Base-by-base conservation (phyloP, 768 basidiomycete genomes). In the Dendrothele bispora region DNA sequence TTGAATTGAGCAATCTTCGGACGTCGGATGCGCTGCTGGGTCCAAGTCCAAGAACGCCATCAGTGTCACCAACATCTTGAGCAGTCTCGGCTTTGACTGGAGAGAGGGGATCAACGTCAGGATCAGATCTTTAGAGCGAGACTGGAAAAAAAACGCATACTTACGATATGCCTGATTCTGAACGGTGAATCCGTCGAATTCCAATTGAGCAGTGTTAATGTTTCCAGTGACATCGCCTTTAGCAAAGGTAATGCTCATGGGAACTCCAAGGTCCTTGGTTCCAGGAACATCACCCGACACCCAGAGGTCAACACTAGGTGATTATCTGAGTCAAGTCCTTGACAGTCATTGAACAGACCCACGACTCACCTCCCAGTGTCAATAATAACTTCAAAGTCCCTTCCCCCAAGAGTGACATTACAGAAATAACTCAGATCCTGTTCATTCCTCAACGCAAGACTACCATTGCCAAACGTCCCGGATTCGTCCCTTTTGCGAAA, bases 41-140 rank as follows among this genome's bases (percentile, higher is more conserved):
- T 11, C 61, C 61, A 7, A 63, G 51, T 10, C 61, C 61, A 14
- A 63, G 46, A 18, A 61, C 27, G 3, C 61, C 61, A 7, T 25
- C 43, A 12, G 42, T 44, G 21, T 51, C 32, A 17, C 7, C 4
- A 18, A 8, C 15, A 44, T 35, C 17, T 45, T 20, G 20, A 24
- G n/a, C n/a, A 7, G 15, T 11, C 12, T 22, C 29, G 7, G 34
- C 44, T 10, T 34, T 15, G 15, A 43, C 43, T 45, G 5, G 10
- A 30, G 15, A 36, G n/a, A n/a, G n/a, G n/a, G n/a, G n/a, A n/a
- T 14, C 21, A 27, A 5, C 6, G 30, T 30, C 43, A 14, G 3
- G 5, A 20, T 14, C 25, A 24, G 4, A 29, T 7, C 7, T 34
- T 4, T 11, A n/a, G n/a, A n/a, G n/a, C n/a, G n/a, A n/a, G n/a